Conservation (phyloP, 768 basidiomycete species). For the Flagelloscypha sp. region DNA sequence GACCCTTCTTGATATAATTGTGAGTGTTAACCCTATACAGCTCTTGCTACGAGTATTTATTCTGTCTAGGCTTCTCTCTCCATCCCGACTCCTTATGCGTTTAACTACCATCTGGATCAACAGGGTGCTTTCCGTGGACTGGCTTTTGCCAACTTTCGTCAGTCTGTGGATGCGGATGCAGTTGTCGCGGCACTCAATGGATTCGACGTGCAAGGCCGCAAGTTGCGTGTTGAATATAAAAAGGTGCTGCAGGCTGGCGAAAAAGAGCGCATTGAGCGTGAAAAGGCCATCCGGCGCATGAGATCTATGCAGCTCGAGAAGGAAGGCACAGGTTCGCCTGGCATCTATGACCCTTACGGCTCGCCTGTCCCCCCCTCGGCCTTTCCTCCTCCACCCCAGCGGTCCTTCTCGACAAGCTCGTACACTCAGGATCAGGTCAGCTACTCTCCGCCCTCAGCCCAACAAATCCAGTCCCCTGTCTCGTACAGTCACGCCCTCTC, state of each 20-base stretch:
- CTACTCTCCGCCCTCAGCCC: constrained; percentile 58
- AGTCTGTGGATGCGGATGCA: constrained; percentile 84
- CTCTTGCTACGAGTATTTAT: constrained; percentile 7
- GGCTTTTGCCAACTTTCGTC: constrained; percentile 97
- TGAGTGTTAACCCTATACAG: constrained; percentile 33
- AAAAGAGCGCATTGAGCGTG: constrained; percentile 96
- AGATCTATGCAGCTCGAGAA: constrained; percentile 93
- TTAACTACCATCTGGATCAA: constrained; percentile 98
- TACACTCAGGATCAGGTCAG: constrained; percentile 51
- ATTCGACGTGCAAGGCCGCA: constrained; percentile 92
- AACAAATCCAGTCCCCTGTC: constrained; percentile 24
- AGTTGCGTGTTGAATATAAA: constrained; percentile 98
- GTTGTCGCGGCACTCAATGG: constrained; percentile 95
- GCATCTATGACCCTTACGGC: constrained; percentile 70
- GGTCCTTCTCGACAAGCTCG: constrained; percentile 60
- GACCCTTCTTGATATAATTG: constrained; percentile 93
- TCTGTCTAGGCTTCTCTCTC: constrained; percentile 68
- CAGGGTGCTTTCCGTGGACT: constrained; percentile 94
- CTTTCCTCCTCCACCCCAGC: constrained; percentile 65
- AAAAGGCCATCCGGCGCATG: constrained; percentile 98
- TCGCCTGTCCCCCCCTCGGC: constrained; percentile 45
- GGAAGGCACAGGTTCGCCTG: constrained; percentile 49
- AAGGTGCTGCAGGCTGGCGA: constrained; percentile 99
- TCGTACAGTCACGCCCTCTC: constrained; percentile 36
- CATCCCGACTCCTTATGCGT: constrained; percentile 96